Conservation (phyloP, 768 basidiomycete genomes). For the Chalciporus chontae region DNA sequence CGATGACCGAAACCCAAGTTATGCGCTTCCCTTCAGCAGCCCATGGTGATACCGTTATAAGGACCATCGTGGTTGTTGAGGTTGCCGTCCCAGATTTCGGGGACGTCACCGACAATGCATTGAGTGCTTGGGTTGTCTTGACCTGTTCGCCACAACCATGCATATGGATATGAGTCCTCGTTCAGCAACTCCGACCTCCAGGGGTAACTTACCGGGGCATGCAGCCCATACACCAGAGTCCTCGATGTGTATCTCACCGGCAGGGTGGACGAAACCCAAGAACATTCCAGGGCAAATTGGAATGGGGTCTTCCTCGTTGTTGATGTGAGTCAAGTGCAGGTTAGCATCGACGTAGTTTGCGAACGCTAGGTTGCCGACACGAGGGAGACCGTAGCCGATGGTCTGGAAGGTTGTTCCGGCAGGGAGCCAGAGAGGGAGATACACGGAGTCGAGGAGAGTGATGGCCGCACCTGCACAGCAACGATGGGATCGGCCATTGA, state of each 20-base stretch:
- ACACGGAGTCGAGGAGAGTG: slow-evolving; percentile 38
- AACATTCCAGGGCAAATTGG: slow-evolving; percentile 34
- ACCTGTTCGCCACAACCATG: slow-evolving; percentile 25
- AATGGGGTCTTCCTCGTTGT: slow-evolving; percentile 44
- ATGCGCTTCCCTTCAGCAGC: slow-evolving; percentile 12
- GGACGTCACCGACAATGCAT: slow-evolving; percentile 20
- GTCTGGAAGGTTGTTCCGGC: slow-evolving; percentile 30
- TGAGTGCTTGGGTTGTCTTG: slow-evolving; percentile 54
- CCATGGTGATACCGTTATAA: slow-evolving; percentile 29
- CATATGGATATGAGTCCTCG: too few species aligned
- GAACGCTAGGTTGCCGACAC: slow-evolving; percentile 57
- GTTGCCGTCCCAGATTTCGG: slow-evolving; percentile 43
- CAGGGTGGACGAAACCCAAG: slow-evolving; percentile 39
- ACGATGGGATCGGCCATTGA: background rate
- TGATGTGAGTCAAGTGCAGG: slow-evolving; percentile 48
- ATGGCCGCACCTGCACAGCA: slow-evolving; percentile 32
- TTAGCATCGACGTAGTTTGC: slow-evolving; percentile 53
- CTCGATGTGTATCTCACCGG: slow-evolving; percentile 43
- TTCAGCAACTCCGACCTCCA: background rate
- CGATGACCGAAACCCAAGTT: too few species aligned
- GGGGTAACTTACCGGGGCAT: slow-evolving; percentile 43
- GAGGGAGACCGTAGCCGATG: slow-evolving; percentile 35
- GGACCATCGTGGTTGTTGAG: slow-evolving; percentile 45
- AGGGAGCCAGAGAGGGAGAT: slow-evolving; percentile 38
- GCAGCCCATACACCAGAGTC: slow-evolving; percentile 46